These are phyloP conservation scores for Dendryphion nanum DNA, from an alignment of 2,329 filamentous ascomycete species.

Conservation along the genomic window DNA sequence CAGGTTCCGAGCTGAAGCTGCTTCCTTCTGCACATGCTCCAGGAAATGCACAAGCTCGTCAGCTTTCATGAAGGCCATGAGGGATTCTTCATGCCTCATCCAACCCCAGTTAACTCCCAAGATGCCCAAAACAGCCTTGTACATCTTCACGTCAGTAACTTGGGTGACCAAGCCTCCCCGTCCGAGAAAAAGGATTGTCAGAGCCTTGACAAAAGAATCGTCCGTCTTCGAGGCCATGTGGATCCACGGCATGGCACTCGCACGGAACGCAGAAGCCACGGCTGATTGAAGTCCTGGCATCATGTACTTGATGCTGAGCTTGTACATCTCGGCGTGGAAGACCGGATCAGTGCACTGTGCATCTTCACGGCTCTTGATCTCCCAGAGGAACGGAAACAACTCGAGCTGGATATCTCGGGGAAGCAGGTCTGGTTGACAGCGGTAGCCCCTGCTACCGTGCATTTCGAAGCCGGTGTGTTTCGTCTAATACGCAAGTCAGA, in stretches of 20 bases:
- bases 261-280: constrained; percentile 3
- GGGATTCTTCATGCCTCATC: constrained; percentile 4
- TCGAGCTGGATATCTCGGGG: constrained; percentile 4
- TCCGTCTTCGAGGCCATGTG: neutral
- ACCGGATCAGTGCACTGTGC: constrained; percentile 3
- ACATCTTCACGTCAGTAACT: neutral
- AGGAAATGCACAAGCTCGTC: no score
- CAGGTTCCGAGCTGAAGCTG: no score
- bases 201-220: constrained; percentile 1
- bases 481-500: neutral
- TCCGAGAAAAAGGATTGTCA: no score
- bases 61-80: no score
- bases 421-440: constrained; percentile 3
- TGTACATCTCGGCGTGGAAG: constrained; percentile 6
- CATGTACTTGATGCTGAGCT: constrained; percentile 3
- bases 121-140: constrained; percentile 2
- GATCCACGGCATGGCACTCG: constrained; percentile 3
- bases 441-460: neutral
- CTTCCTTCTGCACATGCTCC: no score
- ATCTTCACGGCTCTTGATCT: neutral
- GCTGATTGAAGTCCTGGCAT: constrained; percentile 1
- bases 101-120: constrained; percentile 6
- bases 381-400: constrained; percentile 1
- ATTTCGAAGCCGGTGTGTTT: neutral
- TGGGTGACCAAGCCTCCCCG: no score